phyloP scores from a whole-genome alignment of 2,329 filamentous ascomycete species.

The Arthrobotrys conoides region DNA sequence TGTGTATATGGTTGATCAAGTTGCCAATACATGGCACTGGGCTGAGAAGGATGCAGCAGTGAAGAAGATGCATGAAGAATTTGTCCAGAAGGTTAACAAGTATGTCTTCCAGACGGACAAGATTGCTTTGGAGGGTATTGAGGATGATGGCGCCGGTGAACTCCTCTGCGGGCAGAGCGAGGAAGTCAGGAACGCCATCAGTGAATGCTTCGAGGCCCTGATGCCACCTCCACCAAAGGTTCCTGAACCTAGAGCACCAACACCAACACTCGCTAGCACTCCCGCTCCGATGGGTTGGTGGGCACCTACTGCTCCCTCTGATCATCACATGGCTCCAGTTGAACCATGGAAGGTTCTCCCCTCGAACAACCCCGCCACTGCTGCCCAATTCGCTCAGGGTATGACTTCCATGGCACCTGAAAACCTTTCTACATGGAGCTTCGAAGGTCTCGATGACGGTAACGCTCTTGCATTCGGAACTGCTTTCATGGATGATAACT shows the following conservation, averaged over 20 bases:
- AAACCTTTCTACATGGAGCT: conserved; percentile 61
- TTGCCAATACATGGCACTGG: conserved; percentile 92
- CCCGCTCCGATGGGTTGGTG: conserved; percentile 82
- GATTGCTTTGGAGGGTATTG: conserved; percentile 90
- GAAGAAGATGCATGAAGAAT: conserved; percentile 97
- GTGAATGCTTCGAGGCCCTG: conserved; percentile 86
- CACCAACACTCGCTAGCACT: conserved; percentile 81
- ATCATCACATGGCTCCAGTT: conserved; percentile 72
- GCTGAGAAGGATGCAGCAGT: conserved; percentile 95
- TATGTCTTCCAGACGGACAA: conserved; percentile 94
- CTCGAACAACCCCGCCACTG: conserved; percentile 71
- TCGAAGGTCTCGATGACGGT: conserved; percentile 53
- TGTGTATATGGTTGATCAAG: conserved; percentile 89
- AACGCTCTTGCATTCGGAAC: conserved; percentile 57
- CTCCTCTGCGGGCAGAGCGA: conserved; percentile 91
- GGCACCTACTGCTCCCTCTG: conserved; percentile 76
- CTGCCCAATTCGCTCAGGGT: conserved; percentile 41
- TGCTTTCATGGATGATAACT: conserved; percentile 65
- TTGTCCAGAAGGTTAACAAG: conserved; percentile 95
- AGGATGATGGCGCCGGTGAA: conserved; percentile 96
- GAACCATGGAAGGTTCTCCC: conserved; percentile 93
- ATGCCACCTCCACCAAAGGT: conserved; percentile 88
- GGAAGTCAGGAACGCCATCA: conserved; percentile 89
- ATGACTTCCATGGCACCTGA: conserved; percentile 63
- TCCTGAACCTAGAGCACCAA: conserved; percentile 87